Conservation (phyloP, 495 filamentous ascomycete species). For the Elasticomyces elasticus region DNA sequence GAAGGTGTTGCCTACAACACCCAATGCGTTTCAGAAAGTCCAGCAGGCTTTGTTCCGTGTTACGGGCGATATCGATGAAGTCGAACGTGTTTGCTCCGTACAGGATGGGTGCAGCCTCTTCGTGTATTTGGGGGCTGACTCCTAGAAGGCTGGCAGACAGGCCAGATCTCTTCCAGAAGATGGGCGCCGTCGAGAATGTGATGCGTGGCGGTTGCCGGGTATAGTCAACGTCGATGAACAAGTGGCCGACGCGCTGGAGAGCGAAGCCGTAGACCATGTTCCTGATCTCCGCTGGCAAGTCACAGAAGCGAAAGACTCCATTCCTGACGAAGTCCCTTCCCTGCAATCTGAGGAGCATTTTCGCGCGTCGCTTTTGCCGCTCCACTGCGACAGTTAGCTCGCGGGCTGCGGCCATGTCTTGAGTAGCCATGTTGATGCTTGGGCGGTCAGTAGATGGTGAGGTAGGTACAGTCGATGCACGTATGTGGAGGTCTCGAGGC, state of each 20-base stretch:
- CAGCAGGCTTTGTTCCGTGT: not conserved
- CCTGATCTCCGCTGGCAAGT: not conserved
- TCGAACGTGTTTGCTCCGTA: slow-evolving; percentile 4
- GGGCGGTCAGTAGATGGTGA: no score
- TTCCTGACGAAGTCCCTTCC: no score
- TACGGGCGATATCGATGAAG: not conserved
- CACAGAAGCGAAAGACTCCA: no score
- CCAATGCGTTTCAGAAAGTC: not conserved
- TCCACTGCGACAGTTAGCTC: no score
- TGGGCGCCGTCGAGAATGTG: not conserved
- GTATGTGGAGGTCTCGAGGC: no score
- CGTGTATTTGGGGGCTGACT: not conserved
- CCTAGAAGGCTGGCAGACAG: not conserved
- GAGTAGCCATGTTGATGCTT: no score
- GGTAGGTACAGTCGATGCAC: no score
- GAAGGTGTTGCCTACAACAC: not conserved
- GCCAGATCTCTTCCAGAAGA: not conserved
- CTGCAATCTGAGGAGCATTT: no score
- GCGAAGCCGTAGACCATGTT: not conserved
- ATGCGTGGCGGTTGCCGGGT: not conserved
- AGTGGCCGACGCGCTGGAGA: not conserved
- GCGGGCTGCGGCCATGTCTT: no score
- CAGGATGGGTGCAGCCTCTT: slow-evolving; percentile 4
- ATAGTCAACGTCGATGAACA: not conserved
- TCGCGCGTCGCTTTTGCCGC: no score